Evolutionary conservation across 345 rosid genomes (phyloP), one percentile per base, ranked within the genome.

Genomic region (Eucalyptus marginata): DNA sequence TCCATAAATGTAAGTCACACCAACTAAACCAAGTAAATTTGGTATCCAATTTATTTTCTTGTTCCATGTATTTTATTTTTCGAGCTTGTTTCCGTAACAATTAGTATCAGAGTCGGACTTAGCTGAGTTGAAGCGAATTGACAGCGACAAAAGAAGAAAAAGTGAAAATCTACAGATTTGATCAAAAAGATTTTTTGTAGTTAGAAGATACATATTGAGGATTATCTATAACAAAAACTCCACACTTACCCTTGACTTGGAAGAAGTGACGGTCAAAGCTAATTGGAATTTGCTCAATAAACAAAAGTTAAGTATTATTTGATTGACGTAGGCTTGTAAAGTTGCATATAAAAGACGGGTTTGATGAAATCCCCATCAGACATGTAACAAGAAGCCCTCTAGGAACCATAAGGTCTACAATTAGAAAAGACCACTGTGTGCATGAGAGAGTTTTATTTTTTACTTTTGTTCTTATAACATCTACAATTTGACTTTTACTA

Each of bases 121-220:
- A 11, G 15, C 2, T 58, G 0, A 25, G 66, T 58, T 25, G n/a
- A 58, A 58, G 66, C 7, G 0, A 25, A 25, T 5, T 3, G 14
- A 58, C 6, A 27, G 1, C 29, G 1, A 25, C n/a, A 58, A 58
- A 25, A 25, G 66, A 58, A 11, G 66, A 25, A 58, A 58, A 58
- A 25, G 15, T 58, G n/a, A 58, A 58, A 58, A 58, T 58, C n/a
- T 58, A 25, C 1, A 2, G 1, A 0, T 58, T 10, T 56, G 27
- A 58, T 25, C 7, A 25, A 58, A n/a, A 58, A 58, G 1, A 58
- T 1, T 58, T n/a, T 25, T 58, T 58, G 66, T 25, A 25, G 3
- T 27, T 25, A 27, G 13, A 58, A 25, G 66, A 58, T 25, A 9
- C n/a, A 58, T 10, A 58, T 27, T 59, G 3, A 59, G n/a, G 31